Base-by-base conservation (phyloP, 2,329 filamentous ascomycete genomes). In the Verticillium dahliae region DNA sequence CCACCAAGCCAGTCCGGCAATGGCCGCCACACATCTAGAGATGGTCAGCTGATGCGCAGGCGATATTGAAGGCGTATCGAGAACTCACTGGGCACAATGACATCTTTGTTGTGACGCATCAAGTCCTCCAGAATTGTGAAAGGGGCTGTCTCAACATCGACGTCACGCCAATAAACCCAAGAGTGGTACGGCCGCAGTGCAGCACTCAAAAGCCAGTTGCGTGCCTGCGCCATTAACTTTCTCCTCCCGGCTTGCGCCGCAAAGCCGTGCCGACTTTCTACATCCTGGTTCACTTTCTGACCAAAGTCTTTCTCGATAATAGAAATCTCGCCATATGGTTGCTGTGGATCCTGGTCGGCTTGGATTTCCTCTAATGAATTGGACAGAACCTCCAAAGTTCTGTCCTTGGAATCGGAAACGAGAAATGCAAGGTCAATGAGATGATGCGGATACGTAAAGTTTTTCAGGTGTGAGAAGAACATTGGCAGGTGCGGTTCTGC, bases 271-370 rank as follows among this genome's bases (percentile, higher is more conserved):
- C 95, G 89, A 73, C 92, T 97, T 78, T 99, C 95, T 33, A 98
- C 92, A 76, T 99, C 94, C 76, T 99, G 95, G 66, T 96, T 91
- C 63, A 99, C 95, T 73, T 94, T 94, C 74, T 99, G 95, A 3
- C 95, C 95, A 79, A 99, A 99, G 74, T 99, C 94, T 78, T 99
- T 99, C 77, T 98, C 92, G 67, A 99, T 93, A 63, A 99, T 95
- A 0, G 92, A 97, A 62, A 99, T 95, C 78, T 99, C 95, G 63
- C 95, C 95, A 72, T 93, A 99, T 15, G 90, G 88, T 76, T 93
- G 88, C 68, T 87, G 88, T 11, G 89, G 86, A 68, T 97, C 90
- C 27, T 88, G 81, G 64, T 95, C 85, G 31, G 85, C 86, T 76
- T 99, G 95, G 14, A 97, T 83, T 50, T 87, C 85, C 67, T 91